Evolutionary conservation across 108 stramenopile genomes (phyloP), one percentile per base, ranked within the genome.

Genomic region (Nitzschia palea): DNA sequence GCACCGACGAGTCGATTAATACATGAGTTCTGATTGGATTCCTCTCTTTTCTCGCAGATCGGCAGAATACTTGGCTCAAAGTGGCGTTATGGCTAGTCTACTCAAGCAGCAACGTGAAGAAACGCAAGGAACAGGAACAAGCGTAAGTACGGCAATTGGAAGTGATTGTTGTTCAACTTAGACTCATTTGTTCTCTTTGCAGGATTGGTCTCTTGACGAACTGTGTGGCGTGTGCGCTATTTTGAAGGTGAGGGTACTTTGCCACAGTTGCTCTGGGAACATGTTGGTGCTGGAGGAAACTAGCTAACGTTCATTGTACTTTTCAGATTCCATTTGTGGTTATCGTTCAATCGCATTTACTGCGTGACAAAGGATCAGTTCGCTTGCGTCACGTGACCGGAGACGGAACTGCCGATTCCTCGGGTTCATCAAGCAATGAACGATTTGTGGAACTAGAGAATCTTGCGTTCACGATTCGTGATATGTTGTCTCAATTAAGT

Each of bases 1-100:
- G n/a, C n/a, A n/a, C n/a, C n/a, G n/a, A n/a, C n/a, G n/a, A n/a
- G n/a, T n/a, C n/a, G n/a, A n/a, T n/a, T n/a, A n/a, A n/a, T n/a
- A n/a, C n/a, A n/a, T 42, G 40, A 12, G 8, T 42, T 14, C 14
- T 42, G 8, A 14, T 14, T 42, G 40, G 40, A 12, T 42, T 8
- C 40, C 40, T 42, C 14, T 42, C 8, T 12, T 14, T 12, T 8
- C 20, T 20, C 5, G 4, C 28, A 55, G 54, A 55, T 65, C 81
- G n/a, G 85, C 81, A 27, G 91, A 93, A 71, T 93, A 93, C 61
- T 15, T 86, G 22, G 48, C 87, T 4, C 86, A 89, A 8, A 90
- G 88, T 72, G 81, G 78, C 32, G 72, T 86, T 14, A 86, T 88
- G 65, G 53, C 83, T 57, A 88, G 78, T 54, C 58, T 89, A 40